Evolutionary conservation across 441 rosid genomes (phyloP), one percentile per base, ranked within the genome.

Genomic region (Erodium chrysanthum): DNA sequence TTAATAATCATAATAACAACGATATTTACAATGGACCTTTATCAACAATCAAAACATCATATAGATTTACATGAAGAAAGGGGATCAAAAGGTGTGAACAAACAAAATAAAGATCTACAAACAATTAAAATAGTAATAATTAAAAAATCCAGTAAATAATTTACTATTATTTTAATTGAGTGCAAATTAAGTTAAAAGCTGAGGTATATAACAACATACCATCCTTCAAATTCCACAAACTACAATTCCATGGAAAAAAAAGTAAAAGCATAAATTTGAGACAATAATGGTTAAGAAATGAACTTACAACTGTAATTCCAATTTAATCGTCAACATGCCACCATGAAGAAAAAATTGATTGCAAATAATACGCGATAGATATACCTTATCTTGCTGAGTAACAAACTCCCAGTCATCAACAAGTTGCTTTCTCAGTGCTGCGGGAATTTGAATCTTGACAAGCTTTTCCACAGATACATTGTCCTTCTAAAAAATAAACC

Each of bases 391-490:
- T 81, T 86, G 90, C 74, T 85, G 92, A 68, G 73, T 78, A 71
- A 94, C 83, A 74, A 76, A 76, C 65, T 89, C 99, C 91, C 90
- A 88, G 75, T 94, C 97, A 75, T 88, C 99, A 79, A 83, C 85
- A 62, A 94, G 89, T 77, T 87, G 99, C 82, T 85, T 91, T 81
- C 84, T 87, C 10, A 94, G 74, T 44, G 91, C 77, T 69, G 90
- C 73, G 67, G 99, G 94, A 70, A 91, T 88, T 75, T 85, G 99
- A 75, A 94, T 86, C 84, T 88, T 91, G 73, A 84, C 72, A 60
- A 80, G 82, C 86, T 91, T 94, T 78, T 89, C 97, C 66, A 58
- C 74, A 66, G 84, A 72, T 40, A 66, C 50, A 59, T 83, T 85
- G 54, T 89, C 90, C 81, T 86, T 91, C 99, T 89, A 56, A 56